Evolutionary conservation across 2,329 filamentous ascomycete genomes (phyloP).

Genomic region (Stachybotrys chartarum): DNA sequence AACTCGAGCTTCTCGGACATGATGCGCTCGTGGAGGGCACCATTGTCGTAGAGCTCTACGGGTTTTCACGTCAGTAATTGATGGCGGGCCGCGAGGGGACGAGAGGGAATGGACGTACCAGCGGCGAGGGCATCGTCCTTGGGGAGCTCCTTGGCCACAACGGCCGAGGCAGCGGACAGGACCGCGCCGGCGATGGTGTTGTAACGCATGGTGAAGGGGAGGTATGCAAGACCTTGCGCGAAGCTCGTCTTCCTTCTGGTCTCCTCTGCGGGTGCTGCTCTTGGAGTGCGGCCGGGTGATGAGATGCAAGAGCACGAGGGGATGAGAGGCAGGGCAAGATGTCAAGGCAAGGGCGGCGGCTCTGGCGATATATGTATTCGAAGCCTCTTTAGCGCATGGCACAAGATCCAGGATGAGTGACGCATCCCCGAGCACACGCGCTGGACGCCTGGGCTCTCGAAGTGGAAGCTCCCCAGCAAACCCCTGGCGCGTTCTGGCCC

Average conservation of each 20-base stretch:
- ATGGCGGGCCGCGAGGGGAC: background rate
- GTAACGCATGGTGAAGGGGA: slow-evolving; percentile 1
- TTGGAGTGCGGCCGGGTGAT: background rate
- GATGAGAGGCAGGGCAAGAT: background rate
- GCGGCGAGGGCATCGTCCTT: slow-evolving; percentile 1
- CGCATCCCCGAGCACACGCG: background rate
- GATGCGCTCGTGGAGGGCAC: background rate
- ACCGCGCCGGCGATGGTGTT: slow-evolving; percentile 2
- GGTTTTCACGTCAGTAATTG: background rate
- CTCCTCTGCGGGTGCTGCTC: background rate
- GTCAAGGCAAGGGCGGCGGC: background rate
- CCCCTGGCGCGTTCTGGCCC: background rate
- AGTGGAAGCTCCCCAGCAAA: background rate
- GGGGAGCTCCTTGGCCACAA: slow-evolving; percentile 1
- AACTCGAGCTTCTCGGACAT: slow-evolving; percentile 1
- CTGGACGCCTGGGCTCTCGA: background rate
- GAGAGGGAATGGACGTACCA: background rate
- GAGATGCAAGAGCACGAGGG: background rate
- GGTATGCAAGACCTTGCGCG: background rate
- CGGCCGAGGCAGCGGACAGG: background rate
- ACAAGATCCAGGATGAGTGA: background rate
- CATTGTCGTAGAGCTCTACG: slow-evolving; percentile 1
- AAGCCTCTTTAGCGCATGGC: background rate
- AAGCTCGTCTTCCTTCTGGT: background rate
- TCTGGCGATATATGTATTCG: background rate